Evolutionary conservation across 768 basidiomycete genomes (phyloP).

Genomic region (Stropharia rugosoannulata): DNA sequence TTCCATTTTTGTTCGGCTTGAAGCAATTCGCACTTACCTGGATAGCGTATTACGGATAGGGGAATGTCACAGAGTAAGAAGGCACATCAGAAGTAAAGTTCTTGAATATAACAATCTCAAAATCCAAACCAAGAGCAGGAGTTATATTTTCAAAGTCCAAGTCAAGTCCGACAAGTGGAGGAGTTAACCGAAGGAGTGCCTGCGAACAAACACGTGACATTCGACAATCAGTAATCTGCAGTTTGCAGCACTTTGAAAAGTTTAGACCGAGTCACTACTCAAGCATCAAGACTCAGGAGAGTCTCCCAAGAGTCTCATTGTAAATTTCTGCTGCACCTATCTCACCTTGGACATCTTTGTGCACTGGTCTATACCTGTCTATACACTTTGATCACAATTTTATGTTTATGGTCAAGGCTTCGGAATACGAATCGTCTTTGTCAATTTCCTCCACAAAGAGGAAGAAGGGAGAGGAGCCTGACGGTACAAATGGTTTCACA

Average conservation of each 20-base stretch:
- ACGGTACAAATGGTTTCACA: constrained; percentile 40
- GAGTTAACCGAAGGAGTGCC: no score
- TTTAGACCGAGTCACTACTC: constrained; percentile 5
- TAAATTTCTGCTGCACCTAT: background rate
- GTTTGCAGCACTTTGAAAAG: background rate
- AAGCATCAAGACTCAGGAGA: no score
- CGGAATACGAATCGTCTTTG: constrained; percentile 26
- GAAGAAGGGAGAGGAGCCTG: constrained; percentile 57
- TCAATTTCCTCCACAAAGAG: constrained; percentile 45
- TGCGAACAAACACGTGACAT: background rate
- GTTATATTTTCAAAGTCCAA: no score
- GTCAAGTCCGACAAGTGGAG: no score
- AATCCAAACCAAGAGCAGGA: no score
- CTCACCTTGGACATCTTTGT: background rate
- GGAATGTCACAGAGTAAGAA: no score
- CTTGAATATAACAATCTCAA: no score
- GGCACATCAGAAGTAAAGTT: no score
- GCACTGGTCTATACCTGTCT: background rate
- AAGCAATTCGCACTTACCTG: no score
- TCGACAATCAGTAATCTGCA: constrained; percentile 9
- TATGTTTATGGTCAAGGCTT: constrained; percentile 39
- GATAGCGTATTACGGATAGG: no score
- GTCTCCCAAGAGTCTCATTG: no score
- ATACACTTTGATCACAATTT: background rate
- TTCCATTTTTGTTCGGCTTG: no score